Percentiles rank a stretch among this genome's conserved stretches.
Conservation (phyloP, 805 yeast genomes). For the Yamadazyma takamatsuzukensis region DNA sequence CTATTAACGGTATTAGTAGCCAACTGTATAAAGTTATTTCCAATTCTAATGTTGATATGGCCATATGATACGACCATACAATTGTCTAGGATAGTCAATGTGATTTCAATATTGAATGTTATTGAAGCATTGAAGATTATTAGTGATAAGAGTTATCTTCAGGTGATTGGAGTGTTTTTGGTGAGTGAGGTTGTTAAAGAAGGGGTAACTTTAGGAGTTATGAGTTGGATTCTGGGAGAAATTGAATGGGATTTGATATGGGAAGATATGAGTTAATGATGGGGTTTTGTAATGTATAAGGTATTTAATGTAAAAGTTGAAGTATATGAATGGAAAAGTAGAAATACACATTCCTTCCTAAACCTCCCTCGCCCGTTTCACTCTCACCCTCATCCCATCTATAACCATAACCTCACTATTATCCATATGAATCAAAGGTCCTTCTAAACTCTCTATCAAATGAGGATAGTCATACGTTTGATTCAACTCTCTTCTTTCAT, state of each 20-base stretch:
- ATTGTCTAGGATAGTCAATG: slow-evolving; percentile 55
- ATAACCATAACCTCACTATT: slow-evolving; percentile 41
- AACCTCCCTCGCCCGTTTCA: slow-evolving; percentile 22
- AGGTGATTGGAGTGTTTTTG: slow-evolving; percentile 13
- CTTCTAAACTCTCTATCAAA: slow-evolving; percentile 66
- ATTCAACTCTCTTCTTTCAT: slow-evolving; percentile 70
- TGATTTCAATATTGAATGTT: slow-evolving; percentile 58
- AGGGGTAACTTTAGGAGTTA: slow-evolving; percentile 5
- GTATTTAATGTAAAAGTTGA: too few species aligned
- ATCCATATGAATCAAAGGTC: slow-evolving; percentile 78
- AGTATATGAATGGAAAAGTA: too few species aligned
- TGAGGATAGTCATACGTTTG: slow-evolving; percentile 78
- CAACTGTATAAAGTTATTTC: slow-evolving; percentile 77
- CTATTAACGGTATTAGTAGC: slow-evolving; percentile 72
- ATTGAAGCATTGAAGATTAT: slow-evolving; percentile 50
- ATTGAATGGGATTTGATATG: too few species aligned
- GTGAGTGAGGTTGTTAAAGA: slow-evolving; percentile 15
- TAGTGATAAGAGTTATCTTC: slow-evolving; percentile 16
- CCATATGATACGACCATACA: slow-evolving; percentile 78
- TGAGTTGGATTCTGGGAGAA: too few species aligned
- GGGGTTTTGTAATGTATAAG: too few species aligned
- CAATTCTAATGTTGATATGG: slow-evolving; percentile 94
- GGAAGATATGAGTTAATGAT: too few species aligned
- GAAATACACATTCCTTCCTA: too few species aligned
- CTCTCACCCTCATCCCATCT: too few species aligned